A percentile compares a stretch with the other conserved stretches of the same genome.
Conservation (phyloP, 306 rosid species). For the Pterocarpus macrocarpus region DNA sequence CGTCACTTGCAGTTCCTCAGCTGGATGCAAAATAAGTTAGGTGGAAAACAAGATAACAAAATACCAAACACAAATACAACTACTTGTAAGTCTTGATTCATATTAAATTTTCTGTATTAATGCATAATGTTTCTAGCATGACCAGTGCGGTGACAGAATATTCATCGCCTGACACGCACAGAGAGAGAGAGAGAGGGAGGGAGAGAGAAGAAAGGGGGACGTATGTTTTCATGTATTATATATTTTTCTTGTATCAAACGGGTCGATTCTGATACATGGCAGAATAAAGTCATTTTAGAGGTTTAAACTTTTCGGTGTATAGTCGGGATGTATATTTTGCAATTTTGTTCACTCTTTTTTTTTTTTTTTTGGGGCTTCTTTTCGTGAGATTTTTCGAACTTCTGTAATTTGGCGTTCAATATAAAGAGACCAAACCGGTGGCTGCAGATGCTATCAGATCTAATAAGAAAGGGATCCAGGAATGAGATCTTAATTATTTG, state of each 20-base stretch:
- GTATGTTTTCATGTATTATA: neutral
- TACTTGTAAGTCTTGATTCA: slow-evolving; percentile 63
- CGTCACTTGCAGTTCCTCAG: slow-evolving; percentile 72
- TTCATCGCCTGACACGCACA: slow-evolving; percentile 4
- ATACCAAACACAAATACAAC: slow-evolving; percentile 57
- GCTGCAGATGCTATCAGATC: neutral
- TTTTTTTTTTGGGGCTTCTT: neutral
- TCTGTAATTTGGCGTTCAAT: neutral
- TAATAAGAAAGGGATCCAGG: neutral
- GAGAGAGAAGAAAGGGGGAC: too few species aligned
- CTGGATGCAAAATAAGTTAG: slow-evolving; percentile 92
- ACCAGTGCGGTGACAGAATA: slow-evolving; percentile 18
- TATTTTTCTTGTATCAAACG: neutral
- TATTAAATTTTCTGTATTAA: neutral
- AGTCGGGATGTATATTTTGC: neutral
- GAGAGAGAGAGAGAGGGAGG: too few species aligned
- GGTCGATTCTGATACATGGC: neutral
- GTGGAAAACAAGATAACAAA: slow-evolving; percentile 73
- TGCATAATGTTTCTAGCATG: slow-evolving; percentile 11
- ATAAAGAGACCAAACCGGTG: neutral
- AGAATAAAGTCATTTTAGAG: slow-evolving; percentile 21
- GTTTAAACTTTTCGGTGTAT: neutral
- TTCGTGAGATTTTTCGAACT: slow-evolving; percentile 2
- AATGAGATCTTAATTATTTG: slow-evolving; percentile 1
- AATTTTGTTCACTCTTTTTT: neutral